phyloP scores from a whole-genome alignment of 1,284 basidiomycete species.

The Acaromyces ingoldii region DNA sequence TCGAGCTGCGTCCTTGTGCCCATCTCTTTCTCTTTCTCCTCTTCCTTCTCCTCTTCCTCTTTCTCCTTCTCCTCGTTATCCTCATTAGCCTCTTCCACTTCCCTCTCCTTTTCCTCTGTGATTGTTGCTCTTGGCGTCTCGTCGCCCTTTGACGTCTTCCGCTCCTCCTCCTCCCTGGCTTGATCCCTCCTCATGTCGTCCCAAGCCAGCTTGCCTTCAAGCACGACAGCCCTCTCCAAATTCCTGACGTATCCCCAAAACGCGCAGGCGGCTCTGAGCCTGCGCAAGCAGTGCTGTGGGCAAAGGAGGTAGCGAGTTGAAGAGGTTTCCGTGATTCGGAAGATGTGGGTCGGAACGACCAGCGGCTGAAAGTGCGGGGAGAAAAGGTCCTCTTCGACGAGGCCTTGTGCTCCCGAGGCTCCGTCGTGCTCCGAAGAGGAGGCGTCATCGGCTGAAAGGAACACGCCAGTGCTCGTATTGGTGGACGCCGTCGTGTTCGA shows the following conservation, averaged over 20 bases:
- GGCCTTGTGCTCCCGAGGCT: too few species aligned
- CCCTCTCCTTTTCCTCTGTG: slow-evolving; percentile 8
- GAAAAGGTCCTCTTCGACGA: not conserved
- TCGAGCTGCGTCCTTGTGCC: too few species aligned
- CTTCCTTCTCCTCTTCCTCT: slow-evolving; percentile 19
- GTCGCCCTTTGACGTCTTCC: slow-evolving; percentile 3
- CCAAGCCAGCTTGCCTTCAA: slow-evolving; percentile 43
- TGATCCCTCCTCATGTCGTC: slow-evolving; percentile 16
- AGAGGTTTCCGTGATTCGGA: slow-evolving; percentile 40
- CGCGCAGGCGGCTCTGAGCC: slow-evolving; percentile 41
- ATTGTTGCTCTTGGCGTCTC: not conserved
- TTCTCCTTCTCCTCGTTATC: slow-evolving; percentile 8
- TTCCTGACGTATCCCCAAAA: slow-evolving; percentile 47
- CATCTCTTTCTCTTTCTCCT: slow-evolving; percentile 9
- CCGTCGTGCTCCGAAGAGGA: too few species aligned
- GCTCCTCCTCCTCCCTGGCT: slow-evolving; percentile 1
- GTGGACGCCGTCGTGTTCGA: not conserved
- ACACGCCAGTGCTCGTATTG: not conserved
- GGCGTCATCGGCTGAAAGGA: too few species aligned
- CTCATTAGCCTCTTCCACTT: slow-evolving; percentile 10
- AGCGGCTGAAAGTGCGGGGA: slow-evolving; percentile 4
- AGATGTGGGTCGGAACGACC: slow-evolving; percentile 48
- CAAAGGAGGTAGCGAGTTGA: slow-evolving; percentile 43
- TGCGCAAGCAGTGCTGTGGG: slow-evolving; percentile 43
- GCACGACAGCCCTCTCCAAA: slow-evolving; percentile 44